A percentile compares a stretch with the other conserved stretches of the same genome.
Conservation (phyloP, 352 stramenopile genomes). For the Halophytophthora batemanensis region DNA sequence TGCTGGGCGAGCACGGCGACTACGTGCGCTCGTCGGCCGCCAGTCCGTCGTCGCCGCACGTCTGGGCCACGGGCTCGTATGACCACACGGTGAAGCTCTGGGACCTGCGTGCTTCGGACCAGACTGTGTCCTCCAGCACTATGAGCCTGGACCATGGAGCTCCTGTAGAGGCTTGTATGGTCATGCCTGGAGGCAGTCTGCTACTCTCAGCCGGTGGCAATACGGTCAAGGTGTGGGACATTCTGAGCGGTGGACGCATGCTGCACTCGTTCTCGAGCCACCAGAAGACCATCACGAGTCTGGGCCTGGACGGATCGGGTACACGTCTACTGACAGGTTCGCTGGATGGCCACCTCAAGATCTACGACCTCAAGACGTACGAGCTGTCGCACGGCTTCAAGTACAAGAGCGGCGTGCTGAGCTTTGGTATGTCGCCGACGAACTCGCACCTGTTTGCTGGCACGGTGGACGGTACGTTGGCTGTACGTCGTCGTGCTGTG, state of each 20-base stretch:
- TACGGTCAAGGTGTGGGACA: constrained; percentile 92
- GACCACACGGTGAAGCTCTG: constrained; percentile 93
- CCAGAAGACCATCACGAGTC: constrained; percentile 93
- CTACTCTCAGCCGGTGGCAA: constrained; percentile 87
- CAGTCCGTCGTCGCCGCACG: constrained; percentile 68
- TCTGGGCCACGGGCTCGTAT: constrained; percentile 89
- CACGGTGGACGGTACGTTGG: constrained; percentile 75
- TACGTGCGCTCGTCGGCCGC: constrained; percentile 82
- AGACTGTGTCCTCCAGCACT: constrained; percentile 50
- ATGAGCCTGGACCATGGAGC: constrained; percentile 81
- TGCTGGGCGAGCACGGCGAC: constrained; percentile 84
- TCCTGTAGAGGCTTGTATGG: constrained; percentile 86
- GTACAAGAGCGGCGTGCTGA: constrained; percentile 78
- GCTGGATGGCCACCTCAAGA: constrained; percentile 92
- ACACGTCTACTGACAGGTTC: constrained; percentile 88
- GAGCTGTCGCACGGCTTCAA: constrained; percentile 89
- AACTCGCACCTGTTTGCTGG: constrained; percentile 84
- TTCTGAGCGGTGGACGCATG: constrained; percentile 82
- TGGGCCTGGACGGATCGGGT: constrained; percentile 83
- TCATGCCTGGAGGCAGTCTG: constrained; percentile 80
- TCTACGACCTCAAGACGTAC: constrained; percentile 92
- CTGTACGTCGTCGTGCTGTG: constrained; percentile 70
- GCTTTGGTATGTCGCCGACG: constrained; percentile 79
- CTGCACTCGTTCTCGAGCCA: constrained; percentile 90
- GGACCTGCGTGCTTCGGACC: constrained; percentile 83